phyloP scores from a whole-genome alignment of 2,329 filamentous ascomycete species.

The Aspergillus oerlinghausenensis region DNA sequence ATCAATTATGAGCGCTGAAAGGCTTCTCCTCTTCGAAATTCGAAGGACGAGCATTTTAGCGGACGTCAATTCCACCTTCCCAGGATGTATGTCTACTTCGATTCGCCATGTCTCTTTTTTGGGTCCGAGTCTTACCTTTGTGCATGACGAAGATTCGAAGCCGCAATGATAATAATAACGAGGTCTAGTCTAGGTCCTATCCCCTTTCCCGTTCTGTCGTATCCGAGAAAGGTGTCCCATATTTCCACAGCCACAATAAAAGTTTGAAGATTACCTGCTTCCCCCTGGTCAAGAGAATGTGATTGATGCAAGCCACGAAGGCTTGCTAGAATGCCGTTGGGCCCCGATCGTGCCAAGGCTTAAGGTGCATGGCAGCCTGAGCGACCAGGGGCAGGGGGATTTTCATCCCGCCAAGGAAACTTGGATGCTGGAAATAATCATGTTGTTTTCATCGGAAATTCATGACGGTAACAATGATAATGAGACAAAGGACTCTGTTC shows the following conservation, averaged over 20 bases:
- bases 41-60: background rate
- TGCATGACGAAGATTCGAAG: background rate
- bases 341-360: background rate
- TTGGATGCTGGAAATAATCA: background rate
- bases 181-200: background rate
- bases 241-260: background rate
- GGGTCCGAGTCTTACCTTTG: background rate
- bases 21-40: background rate
- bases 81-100: background rate
- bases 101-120: background rate
- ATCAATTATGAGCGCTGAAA: background rate
- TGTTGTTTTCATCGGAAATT: background rate
- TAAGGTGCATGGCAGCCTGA: background rate
- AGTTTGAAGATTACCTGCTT: background rate
- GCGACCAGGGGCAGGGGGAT: background rate
- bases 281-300: background rate
- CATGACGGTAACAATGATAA: background rate
- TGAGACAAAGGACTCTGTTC: background rate
- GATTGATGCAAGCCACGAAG: background rate
- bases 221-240: background rate
- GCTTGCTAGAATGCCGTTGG: background rate
- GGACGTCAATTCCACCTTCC: background rate
- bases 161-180: background rate
- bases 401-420: background rate
- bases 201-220: background rate